These are phyloP conservation scores for Tetrahymena thermophila DNA, from an alignment of 73 alveolate species.

Conservation along the genomic window DNA sequence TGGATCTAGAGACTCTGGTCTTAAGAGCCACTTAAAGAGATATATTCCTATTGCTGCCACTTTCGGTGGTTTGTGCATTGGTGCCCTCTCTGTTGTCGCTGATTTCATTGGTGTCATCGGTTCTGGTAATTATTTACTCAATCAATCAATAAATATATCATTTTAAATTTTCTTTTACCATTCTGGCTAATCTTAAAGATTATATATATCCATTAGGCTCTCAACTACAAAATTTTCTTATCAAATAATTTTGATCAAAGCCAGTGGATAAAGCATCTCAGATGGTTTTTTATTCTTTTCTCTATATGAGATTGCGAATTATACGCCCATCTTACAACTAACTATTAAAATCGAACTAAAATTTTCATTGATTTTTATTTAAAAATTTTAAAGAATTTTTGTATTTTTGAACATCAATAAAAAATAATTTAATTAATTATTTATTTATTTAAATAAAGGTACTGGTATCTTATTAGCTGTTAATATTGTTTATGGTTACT, in stretches of 20 bases:
- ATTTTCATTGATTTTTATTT: neutral
- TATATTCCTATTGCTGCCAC: conserved; percentile 99
- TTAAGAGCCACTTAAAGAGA: conserved; percentile 84
- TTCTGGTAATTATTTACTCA: conserved; percentile 27
- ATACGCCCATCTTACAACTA: neutral
- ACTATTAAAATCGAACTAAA: neutral
- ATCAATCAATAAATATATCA: neutral
- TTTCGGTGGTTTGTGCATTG: conserved; percentile 99
- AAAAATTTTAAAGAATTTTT: no score
- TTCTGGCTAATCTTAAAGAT: neutral
- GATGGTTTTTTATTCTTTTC: neutral
- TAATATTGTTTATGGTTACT: conserved; percentile 97
- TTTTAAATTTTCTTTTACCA: neutral
- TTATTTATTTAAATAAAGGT: conserved; percentile 43
- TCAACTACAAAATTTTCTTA: neutral
- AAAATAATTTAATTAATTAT: no score
- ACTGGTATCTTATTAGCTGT: conserved; percentile 99
- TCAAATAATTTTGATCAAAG: neutral
- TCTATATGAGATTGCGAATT: neutral
- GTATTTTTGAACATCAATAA: no score
- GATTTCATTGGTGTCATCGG: conserved; percentile 99
- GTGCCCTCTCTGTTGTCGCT: conserved; percentile 96
- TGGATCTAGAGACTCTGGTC: conserved; percentile 88
- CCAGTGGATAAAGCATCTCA: neutral
- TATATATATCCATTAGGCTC: neutral